A percentile compares a stretch with the other conserved stretches of the same genome.
These are phyloP conservation scores for Ambrosia trifida DNA, from an alignment of 129 eudicot species.

Conservation along the genomic window DNA sequence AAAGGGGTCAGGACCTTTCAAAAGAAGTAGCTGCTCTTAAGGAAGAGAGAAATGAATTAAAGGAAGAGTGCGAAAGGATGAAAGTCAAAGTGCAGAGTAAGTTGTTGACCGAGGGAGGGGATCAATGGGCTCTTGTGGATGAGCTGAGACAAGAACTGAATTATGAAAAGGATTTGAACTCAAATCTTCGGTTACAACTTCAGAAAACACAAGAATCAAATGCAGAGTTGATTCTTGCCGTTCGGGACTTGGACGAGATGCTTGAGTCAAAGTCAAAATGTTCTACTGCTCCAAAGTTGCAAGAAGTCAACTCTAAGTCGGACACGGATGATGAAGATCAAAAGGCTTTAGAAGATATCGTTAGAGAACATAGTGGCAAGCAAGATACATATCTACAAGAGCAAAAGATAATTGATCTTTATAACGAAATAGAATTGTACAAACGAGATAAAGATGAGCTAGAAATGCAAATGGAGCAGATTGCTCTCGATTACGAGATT, in stretches of 20 bases:
- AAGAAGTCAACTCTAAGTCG: constrained; percentile 31
- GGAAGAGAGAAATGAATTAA: constrained; percentile 68
- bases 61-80: constrained; percentile 57
- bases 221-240: constrained; percentile 87
- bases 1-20: constrained; percentile 72
- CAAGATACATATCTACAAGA: constrained; percentile 63
- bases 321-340: constrained; percentile 76
- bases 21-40: constrained; percentile 58
- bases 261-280: constrained; percentile 48
- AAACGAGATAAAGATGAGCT: constrained; percentile 86
- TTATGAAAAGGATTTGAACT: constrained; percentile 69
- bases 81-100: constrained; percentile 39
- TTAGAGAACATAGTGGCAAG: constrained; percentile 65
- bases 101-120: constrained; percentile 53
- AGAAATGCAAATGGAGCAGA: constrained; percentile 95
- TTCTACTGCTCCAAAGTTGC: constrained; percentile 27
- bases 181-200: constrained; percentile 79
- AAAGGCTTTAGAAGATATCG: constrained; percentile 76
- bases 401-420: constrained; percentile 75
- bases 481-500: constrained; percentile 91
- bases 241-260: constrained; percentile 81
- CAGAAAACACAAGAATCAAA: constrained; percentile 94
- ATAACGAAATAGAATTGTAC: constrained; percentile 68
- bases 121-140: constrained; percentile 59
- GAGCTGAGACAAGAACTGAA: constrained; percentile 74